Percentiles rank a stretch among this genome's conserved stretches.
These are phyloP conservation scores for Pichia sp. DNA, from an alignment of 1,139 yeast genomes.

Conservation along the genomic window DNA sequence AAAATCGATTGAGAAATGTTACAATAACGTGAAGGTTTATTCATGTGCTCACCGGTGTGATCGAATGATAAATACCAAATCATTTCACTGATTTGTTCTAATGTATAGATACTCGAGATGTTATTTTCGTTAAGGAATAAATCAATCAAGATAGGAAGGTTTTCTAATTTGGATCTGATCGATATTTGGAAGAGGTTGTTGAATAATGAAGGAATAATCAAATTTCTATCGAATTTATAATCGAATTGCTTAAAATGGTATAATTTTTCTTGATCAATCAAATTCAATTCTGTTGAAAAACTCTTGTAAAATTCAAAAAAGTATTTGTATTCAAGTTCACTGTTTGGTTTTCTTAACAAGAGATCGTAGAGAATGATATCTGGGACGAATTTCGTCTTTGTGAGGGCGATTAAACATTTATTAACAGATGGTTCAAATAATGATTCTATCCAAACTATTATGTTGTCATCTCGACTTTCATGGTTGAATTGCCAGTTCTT, in stretches of 20 bases:
- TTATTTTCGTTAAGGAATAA: constrained; percentile 19
- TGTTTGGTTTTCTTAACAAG: constrained; percentile 28
- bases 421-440: constrained; percentile 26
- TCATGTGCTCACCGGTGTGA: constrained; percentile 26
- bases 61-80: constrained; percentile 31
- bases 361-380: constrained; percentile 31
- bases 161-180: constrained; percentile 21
- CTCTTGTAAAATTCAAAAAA: constrained; percentile 25
- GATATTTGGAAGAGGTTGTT: constrained; percentile 26
- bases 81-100: constrained; percentile 28
- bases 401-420: constrained; percentile 31
- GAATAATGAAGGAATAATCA: constrained; percentile 28
- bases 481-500: constrained; percentile 22
- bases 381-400: constrained; percentile 30
- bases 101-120: constrained; percentile 14
- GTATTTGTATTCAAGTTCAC: constrained; percentile 30
- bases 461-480: constrained; percentile 23
- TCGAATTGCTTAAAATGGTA: constrained; percentile 24
- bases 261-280: constrained; percentile 30
- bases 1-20: constrained; percentile 26
- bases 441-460: constrained; percentile 32
- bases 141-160: constrained; percentile 23
- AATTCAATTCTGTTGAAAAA: constrained; percentile 19
- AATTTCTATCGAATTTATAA: constrained; percentile 19
- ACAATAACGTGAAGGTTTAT: constrained; percentile 23